phyloP scores from a whole-genome alignment of 1,284 basidiomycete genomes.

The Pseudozyma sp. region DNA sequence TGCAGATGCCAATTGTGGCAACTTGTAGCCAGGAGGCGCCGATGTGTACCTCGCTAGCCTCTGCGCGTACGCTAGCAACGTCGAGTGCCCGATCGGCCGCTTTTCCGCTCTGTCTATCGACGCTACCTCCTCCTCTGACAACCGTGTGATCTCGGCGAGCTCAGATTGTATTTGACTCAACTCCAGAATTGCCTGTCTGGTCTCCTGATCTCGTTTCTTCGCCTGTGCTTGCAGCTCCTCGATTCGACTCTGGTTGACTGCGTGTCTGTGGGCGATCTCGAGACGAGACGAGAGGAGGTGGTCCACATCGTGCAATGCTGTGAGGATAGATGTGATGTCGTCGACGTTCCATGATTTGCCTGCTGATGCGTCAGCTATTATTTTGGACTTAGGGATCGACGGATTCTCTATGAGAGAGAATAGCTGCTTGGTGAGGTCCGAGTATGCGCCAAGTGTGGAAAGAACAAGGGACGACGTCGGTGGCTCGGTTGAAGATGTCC shows the following conservation, averaged over 20 bases:
- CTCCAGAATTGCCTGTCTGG: slow-evolving; percentile 40
- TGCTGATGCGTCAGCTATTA: slow-evolving; percentile 28
- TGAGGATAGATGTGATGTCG: slow-evolving; percentile 15
- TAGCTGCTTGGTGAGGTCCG: slow-evolving; percentile 39
- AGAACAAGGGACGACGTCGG: slow-evolving; percentile 32
- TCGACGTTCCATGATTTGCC: slow-evolving; percentile 19
- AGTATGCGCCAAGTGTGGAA: slow-evolving; percentile 44
- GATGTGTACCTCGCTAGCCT: slow-evolving; percentile 53
- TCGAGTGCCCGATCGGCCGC: slow-evolving; percentile 30
- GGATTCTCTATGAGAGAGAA: slow-evolving; percentile 42
- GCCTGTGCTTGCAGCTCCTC: slow-evolving; percentile 29
- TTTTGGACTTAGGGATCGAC: slow-evolving; percentile 1
- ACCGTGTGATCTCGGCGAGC: slow-evolving; percentile 39
- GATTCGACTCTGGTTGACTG: slow-evolving; percentile 41
- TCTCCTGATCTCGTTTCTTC: slow-evolving; percentile 33
- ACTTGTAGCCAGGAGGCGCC: slow-evolving; percentile 55
- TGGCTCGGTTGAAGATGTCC: slow-evolving; percentile 15
- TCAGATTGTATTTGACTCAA: slow-evolving; percentile 42
- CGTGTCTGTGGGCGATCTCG: slow-evolving; percentile 40
- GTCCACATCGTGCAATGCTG: slow-evolving; percentile 34
- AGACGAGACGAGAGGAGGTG: slow-evolving; percentile 26
- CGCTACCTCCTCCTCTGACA: slow-evolving; percentile 32
- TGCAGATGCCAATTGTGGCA: slow-evolving; percentile 26
- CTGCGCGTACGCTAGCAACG: slow-evolving; percentile 53
- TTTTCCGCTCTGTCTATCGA: slow-evolving; percentile 45